These are phyloP conservation scores for Bisporella sp. DNA, from an alignment of 2,329 filamentous ascomycete genomes.

Conservation along the genomic window DNA sequence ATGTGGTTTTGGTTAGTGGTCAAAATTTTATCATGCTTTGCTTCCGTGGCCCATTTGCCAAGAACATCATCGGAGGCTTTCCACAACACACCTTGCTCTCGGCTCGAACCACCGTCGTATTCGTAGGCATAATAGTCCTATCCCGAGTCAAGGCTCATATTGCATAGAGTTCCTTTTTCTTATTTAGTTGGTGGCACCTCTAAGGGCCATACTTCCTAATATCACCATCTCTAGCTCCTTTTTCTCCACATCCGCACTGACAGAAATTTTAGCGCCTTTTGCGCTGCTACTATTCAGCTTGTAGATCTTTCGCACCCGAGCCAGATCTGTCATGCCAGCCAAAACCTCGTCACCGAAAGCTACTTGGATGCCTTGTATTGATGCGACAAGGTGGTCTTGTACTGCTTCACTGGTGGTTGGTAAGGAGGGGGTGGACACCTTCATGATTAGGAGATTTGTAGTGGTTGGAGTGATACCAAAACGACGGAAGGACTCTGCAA, in stretches of 20 bases:
- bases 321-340: slow-evolving; percentile 51
- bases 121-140: too few relatives aligned
- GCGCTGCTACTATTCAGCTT: slow-evolving; percentile 55
- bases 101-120: too few relatives aligned
- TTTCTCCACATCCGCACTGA: slow-evolving; percentile 31
- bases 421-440: slow-evolving; percentile 53
- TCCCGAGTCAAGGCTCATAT: too few relatives aligned
- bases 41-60: too few relatives aligned
- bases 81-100: too few relatives aligned
- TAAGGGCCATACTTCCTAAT: slow-evolving; percentile 71
- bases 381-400: slow-evolving; percentile 49
- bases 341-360: slow-evolving; percentile 60
- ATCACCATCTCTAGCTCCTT: slow-evolving; percentile 61
- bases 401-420: slow-evolving; percentile 42
- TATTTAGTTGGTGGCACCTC: slow-evolving; percentile 39
- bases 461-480: slow-evolving; percentile 74
- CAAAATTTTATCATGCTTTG: too few relatives aligned
- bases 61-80: too few relatives aligned
- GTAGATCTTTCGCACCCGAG: slow-evolving; percentile 75
- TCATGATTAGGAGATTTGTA: slow-evolving; percentile 70
- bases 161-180: too few relatives aligned
- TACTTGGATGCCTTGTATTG: slow-evolving; percentile 54
- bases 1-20: too few relatives aligned
- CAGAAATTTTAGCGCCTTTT: slow-evolving; percentile 3
- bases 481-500: slow-evolving; percentile 82